Evolutionary conservation across 495 filamentous ascomycete species (phyloP).

Genomic region (Penicillium cataractarum): DNA sequence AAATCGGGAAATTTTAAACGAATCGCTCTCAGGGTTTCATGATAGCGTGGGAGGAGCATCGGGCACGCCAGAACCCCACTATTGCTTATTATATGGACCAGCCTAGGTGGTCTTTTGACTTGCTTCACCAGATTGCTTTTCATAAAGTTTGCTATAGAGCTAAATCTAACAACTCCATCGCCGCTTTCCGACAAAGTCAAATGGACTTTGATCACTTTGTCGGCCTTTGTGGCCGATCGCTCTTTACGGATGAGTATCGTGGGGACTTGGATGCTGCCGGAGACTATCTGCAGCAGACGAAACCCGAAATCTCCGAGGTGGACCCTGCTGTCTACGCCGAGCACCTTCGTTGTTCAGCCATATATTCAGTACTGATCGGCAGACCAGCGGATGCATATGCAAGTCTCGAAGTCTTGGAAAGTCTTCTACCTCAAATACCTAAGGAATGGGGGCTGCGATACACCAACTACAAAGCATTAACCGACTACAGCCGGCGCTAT

Average conservation of each 20-base stretch:
- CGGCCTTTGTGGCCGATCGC: slow-evolving; percentile 23
- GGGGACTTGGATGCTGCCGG: slow-evolving; percentile 26
- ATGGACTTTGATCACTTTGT: slow-evolving; percentile 26
- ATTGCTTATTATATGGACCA: not conserved
- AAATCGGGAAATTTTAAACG: slow-evolving; percentile 26
- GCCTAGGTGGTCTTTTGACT: not conserved
- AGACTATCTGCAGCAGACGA: slow-evolving; percentile 15
- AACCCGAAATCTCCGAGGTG: not conserved
- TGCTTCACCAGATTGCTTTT: not conserved
- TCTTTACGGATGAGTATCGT: slow-evolving; percentile 30
- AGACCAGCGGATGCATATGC: slow-evolving; percentile 26
- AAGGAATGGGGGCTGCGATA: slow-evolving; percentile 33
- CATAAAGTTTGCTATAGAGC: not conserved
- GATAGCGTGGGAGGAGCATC: not conserved
- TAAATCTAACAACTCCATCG: not conserved
- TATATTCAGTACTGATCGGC: slow-evolving; percentile 23
- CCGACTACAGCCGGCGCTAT: slow-evolving; percentile 29
- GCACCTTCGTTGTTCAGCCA: slow-evolving; percentile 25
- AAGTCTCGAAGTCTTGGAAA: slow-evolving; percentile 13
- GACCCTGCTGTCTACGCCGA: slow-evolving; percentile 19
- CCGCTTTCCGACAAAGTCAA: not conserved
- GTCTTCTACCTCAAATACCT: slow-evolving; percentile 15
- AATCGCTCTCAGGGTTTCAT: slow-evolving; percentile 1
- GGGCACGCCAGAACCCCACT: not conserved
- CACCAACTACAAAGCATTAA: slow-evolving; percentile 24